phyloP scores from a whole-genome alignment of 495 filamentous ascomycete genomes.

The Friedmanniomyces endolithicus region DNA sequence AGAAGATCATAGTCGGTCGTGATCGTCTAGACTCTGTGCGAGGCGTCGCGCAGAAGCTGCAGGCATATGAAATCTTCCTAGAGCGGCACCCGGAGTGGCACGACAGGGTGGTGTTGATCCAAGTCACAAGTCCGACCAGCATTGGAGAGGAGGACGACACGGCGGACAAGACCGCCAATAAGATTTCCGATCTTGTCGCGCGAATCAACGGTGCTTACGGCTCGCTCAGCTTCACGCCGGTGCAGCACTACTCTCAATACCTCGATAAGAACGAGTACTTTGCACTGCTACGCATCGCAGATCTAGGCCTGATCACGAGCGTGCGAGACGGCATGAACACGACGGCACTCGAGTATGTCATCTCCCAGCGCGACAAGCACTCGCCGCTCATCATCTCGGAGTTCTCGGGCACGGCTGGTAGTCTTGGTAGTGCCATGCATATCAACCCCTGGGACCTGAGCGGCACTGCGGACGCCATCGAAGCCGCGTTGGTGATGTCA shows the following conservation, averaged over 20 bases:
- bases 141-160: conserved; percentile 59
- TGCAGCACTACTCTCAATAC: conserved; percentile 88
- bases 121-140: conserved; percentile 78
- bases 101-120: conserved; percentile 84
- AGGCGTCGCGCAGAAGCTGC: conserved; percentile 82
- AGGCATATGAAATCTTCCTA: conserved; percentile 82
- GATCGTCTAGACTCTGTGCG: conserved; percentile 82
- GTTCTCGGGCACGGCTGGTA: conserved; percentile 87
- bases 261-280: conserved; percentile 79
- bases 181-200: conserved; percentile 75
- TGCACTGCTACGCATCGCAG: conserved; percentile 71
- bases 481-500: conserved; percentile 63
- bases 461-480: conserved; percentile 68
- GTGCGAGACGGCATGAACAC: conserved; percentile 96
- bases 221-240: conserved; percentile 69
- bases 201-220: conserved; percentile 85
- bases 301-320: conserved; percentile 82
- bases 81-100: conserved; percentile 78
- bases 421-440: conserved; percentile 70
- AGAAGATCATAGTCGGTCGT: conserved; percentile 88
- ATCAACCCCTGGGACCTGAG: conserved; percentile 88
- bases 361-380: conserved; percentile 74
- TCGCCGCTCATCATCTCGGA: conserved; percentile 86
- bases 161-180: conserved; percentile 57
- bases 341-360: conserved; percentile 81